Conservation (phyloP, 108 stramenopile species). For the Heterococcus sp. region DNA sequence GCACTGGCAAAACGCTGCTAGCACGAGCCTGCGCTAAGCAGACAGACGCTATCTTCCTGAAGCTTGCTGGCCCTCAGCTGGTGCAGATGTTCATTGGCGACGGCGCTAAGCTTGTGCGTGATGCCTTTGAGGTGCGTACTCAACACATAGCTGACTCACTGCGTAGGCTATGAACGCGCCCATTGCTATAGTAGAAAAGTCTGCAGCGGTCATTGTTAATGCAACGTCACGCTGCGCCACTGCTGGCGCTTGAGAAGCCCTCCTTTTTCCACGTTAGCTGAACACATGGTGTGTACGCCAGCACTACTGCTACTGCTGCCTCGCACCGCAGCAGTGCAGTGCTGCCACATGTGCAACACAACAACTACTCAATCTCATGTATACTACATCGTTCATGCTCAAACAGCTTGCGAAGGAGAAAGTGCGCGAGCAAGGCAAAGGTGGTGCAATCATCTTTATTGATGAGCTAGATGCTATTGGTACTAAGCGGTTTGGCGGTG, state of each 20-base stretch:
- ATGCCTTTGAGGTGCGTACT: slow-evolving; percentile 99
- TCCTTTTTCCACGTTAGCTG: no score
- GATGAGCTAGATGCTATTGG: slow-evolving; percentile 99
- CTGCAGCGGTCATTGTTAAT: no score
- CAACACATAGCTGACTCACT: no score
- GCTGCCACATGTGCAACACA: no score
- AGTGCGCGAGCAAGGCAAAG: slow-evolving; percentile 36
- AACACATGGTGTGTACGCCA: no score
- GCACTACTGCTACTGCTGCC: no score
- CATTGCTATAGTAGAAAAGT: no score
- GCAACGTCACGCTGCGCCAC: no score
- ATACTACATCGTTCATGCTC: no score
- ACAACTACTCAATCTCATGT: no score
- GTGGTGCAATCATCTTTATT: slow-evolving; percentile 90
- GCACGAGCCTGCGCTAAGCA: slow-evolving; percentile 98
- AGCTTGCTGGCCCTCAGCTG: slow-evolving; percentile 90
- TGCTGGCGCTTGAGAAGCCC: slow-evolving; percentile 94
- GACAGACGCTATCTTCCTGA: slow-evolving; percentile 85
- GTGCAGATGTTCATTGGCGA: slow-evolving; percentile 99
- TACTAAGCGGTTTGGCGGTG: slow-evolving; percentile 97
- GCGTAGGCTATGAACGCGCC: no score
- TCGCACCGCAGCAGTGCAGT: no score
- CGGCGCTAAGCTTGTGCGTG: slow-evolving; percentile 98
- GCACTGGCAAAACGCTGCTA: slow-evolving; percentile 98
- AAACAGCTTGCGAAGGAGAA: slow-evolving; percentile 48